Evolutionary conservation across 2,329 filamentous ascomycete genomes (phyloP), one percentile per base, ranked within the genome.

Genomic region (Apiospora saccharicola): DNA sequence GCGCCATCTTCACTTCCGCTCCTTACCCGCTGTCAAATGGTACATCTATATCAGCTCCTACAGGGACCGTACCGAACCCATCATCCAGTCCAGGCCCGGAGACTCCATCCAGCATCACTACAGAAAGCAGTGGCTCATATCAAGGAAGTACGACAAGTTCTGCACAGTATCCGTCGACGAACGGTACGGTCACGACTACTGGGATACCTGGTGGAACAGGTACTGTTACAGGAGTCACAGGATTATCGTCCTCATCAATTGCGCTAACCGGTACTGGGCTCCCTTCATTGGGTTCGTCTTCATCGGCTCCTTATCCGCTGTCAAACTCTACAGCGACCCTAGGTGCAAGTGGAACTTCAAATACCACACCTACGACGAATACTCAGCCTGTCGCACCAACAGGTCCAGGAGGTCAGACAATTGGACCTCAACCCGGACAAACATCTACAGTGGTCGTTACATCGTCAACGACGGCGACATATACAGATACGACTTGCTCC

Each of bases 221-320:
- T 41, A 41, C 14, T 14, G 19, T 13, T n/a, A 8, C 47, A 49
- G 47, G 14, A 22, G 14, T 26, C 8, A 49, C 44, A 8, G 67
- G 19, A 4, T 22, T 12, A 13, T 22, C 47, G 13, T 13, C 41
- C 1, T 57, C 34, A 5, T 41, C 34, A n/a, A 30, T 57, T 22
- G 70, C 70, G 24, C 69, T 74, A 37, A 61, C 64, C 30, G 24
- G 46, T 30, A 72, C 34, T 64, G 34, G 57, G 3, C 34, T 64
- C 12, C 22, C 57, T 64, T 64, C 34, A 10, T n/a, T 24, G 67
- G n/a, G n/a, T n/a, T 68, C 71, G 19, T 64, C 67, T 24, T 74
- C 68, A 61, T 76, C 76, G 57, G 72, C 67, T 51, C 68, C 74
- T 10, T 75, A 72, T 67, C 72, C 76, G 19, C 37, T 74, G 46